Evolutionary conservation across 768 basidiomycete species (phyloP).

Genomic region (Suillus clintonianus): DNA sequence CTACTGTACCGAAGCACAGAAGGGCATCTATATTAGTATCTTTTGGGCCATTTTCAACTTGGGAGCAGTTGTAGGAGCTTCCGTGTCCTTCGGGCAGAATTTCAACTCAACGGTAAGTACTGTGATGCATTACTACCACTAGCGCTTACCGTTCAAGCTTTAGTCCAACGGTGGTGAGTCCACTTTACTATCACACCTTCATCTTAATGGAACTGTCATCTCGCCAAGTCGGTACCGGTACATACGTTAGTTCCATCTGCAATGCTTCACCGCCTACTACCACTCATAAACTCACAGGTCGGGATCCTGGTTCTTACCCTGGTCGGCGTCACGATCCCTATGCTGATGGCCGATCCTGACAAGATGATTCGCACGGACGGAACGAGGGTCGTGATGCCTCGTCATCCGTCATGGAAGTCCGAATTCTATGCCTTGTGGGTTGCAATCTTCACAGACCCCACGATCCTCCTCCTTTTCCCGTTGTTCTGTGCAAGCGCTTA

Average conservation of each 20-base stretch:
- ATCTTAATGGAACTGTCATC: neutral
- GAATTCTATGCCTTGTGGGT: slow-evolving; percentile 69
- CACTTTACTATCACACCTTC: neutral
- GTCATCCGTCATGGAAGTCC: slow-evolving; percentile 72
- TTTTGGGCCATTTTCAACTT: slow-evolving; percentile 84
- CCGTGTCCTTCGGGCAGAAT: slow-evolving; percentile 72
- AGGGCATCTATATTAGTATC: slow-evolving; percentile 70
- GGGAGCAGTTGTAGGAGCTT: slow-evolving; percentile 75
- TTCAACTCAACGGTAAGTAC: slow-evolving; percentile 57
- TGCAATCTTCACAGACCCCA: slow-evolving; percentile 64
- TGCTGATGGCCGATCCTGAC: slow-evolving; percentile 68
- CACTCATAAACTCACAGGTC: slow-evolving; percentile 42
- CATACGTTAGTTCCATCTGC: slow-evolving; percentile 53
- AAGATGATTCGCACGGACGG: slow-evolving; percentile 77
- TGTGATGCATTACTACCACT: neutral
- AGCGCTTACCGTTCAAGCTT: neutral
- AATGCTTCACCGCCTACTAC: slow-evolving; percentile 2
- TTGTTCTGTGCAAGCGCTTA: slow-evolving; percentile 82
- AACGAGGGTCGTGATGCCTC: slow-evolving; percentile 57
- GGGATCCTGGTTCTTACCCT: slow-evolving; percentile 67
- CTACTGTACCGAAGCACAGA: slow-evolving; percentile 76
- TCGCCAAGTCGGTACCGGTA: slow-evolving; percentile 59
- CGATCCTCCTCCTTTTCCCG: slow-evolving; percentile 74
- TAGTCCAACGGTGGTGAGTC: slow-evolving; percentile 29
- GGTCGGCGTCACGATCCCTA: slow-evolving; percentile 62